Evolutionary conservation across 1,139 yeast genomes (phyloP), one percentile per base, ranked within the genome.

Genomic region (Kodamaea derodonti): DNA sequence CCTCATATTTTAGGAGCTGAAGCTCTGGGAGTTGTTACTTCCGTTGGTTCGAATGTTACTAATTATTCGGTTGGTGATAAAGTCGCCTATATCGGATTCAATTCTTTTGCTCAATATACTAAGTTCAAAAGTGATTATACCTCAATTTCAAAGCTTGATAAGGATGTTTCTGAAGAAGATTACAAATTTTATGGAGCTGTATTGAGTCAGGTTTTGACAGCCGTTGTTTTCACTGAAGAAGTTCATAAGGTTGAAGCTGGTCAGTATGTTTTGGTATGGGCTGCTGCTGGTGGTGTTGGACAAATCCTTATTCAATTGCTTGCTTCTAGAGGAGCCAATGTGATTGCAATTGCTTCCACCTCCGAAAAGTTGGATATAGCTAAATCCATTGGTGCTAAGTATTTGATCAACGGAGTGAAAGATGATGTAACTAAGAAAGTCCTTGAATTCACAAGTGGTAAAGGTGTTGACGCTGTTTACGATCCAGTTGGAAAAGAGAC

Each of bases 251-350:
- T 87, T 24, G 54, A 83, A 51, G 65, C 71, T 51, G 88, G 77
- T 34, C 96, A 90, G 41, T 72, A 58, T 45, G 72, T 83, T 27
- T 66, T 88, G 35, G 80, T 86, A 24, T 87, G 88, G 68, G 97
- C 97, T 2, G 95, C 95, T 13, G 95, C 96, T 7, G 97, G 97
- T 33, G 96, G 97, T 38, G 92, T 85, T 33, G 97, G 97, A 2
- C 69, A 75, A 35, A 47, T 85, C n/a, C 58, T 86, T 35, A 69
- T 71, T 29, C 96, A 87, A 58, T 61, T 87, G 57, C 62, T 80
- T 35, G 54, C 69, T 24, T 59, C 58, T 18, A 65, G 65, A 34
- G 95, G 95, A 17, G 96, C 87, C 3, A 79, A 75, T 42, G 90
- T 80, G 32, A 87, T 90, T 60, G 96, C 94, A 3, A 68, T 85